Evolutionary conservation across 345 rosid species (phyloP).

Genomic region (Turritis glabra): DNA sequence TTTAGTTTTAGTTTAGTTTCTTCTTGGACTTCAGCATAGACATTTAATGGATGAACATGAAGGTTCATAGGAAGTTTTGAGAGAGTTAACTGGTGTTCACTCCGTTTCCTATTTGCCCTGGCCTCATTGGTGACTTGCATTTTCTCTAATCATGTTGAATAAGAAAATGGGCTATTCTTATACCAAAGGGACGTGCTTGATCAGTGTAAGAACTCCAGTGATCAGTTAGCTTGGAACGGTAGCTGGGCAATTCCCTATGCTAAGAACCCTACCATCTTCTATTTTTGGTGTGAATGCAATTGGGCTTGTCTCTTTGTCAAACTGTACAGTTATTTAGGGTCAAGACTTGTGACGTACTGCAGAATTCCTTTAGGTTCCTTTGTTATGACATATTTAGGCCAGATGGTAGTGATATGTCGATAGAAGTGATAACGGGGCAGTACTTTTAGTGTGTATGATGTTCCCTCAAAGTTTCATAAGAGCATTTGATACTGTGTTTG

Average conservation of each 20-base stretch:
- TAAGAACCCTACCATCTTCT: not conserved
- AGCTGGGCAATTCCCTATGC: not conserved
- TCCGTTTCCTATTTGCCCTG: not conserved
- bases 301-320: not conserved
- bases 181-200: not conserved
- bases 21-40: not conserved
- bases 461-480: not conserved
- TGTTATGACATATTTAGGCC: not conserved
- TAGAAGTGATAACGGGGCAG: not conserved
- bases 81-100: not conserved
- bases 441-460: conserved; percentile 1
- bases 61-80: conserved; percentile 10
- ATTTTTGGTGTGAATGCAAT: not conserved
- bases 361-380: not conserved
- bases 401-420: not conserved
- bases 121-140: not conserved
- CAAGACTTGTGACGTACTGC: not conserved
- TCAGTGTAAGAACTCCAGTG: not conserved
- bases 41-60: conserved; percentile 1
- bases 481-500: conserved; percentile 16
- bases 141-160: not conserved
- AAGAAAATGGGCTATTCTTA: not conserved
- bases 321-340: not conserved
- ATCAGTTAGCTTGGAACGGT: not conserved
- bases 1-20: not conserved